Base-by-base conservation (phyloP, 2,329 filamentous ascomycete genomes). In the Cladosporium sp. region DNA sequence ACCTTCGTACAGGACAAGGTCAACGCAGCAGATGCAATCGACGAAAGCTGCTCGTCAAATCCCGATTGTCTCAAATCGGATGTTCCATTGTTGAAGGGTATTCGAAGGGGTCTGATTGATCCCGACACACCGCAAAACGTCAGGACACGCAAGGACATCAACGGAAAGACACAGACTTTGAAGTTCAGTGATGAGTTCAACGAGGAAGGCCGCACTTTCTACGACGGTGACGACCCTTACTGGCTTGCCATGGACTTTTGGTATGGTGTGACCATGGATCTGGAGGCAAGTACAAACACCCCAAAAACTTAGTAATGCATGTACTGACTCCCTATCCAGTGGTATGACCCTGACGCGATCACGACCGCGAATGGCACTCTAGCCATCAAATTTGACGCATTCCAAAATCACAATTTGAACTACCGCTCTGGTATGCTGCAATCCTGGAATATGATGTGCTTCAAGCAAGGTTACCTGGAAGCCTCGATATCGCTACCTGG, bases 131-230 rank as follows among this genome's bases (percentile, higher is more conserved):
- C 80, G 3, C 53, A 70, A 3, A 68, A 64, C 34, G 80, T 74
- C 15, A 77, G 71, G 68, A 79, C 71, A 0, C 74, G 75, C 57
- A 75, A 66, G 22, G 77, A 78, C 10, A 70, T 79, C 22, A 73
- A 78, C 58, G 76, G 76, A 7, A 74, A 77, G 28, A 72, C 73
- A 4, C 69, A 80, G 32, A 73, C 76, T 12, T 65, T 83, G 3
- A 79, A 83, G 0, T 83, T 83, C 64, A 82, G 79, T 58, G 81
- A 83, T 58, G 81, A 83, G 60, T 83, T 83, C 68, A 82, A 82
- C 59, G 69, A 74, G 8, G 68, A 76, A 37, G 78, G 79, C 54
- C 71, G 80, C 28, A 80, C 79, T 0, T 83, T 83, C 63, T 83
- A 82, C 60, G 73, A 76, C 28, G 80, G 80, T n/a, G 81, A 83